Evolutionary conservation across 2,329 filamentous ascomycete species (phyloP).

Genomic region (Cladobotryum mycophilum): DNA sequence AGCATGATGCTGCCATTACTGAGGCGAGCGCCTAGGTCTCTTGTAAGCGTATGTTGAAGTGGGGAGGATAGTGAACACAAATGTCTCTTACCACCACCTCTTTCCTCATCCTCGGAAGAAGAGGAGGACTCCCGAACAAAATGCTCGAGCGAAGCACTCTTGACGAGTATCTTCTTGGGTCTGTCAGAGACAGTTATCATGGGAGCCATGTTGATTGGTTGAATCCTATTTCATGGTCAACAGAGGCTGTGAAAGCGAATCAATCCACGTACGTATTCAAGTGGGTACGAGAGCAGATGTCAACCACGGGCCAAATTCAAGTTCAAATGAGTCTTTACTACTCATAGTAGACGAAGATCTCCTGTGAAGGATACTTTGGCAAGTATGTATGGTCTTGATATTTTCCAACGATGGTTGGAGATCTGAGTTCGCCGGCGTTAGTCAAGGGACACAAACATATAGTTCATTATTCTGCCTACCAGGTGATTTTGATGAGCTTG

Average conservation of each 20-base stretch:
- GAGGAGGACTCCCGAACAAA: background rate
- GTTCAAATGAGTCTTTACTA: background rate
- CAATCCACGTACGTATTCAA: no score
- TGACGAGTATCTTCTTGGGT: slow-evolving; percentile 6
- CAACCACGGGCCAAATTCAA: no score
- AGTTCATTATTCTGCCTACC: no score
- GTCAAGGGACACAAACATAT: no score
- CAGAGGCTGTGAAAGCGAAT: background rate
- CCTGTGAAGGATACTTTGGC: background rate
- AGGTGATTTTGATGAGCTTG: no score
- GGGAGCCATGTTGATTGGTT: background rate
- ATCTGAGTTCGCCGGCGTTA: no score
- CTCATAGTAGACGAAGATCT: background rate
- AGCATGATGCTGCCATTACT: background rate
- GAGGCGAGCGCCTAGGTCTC: background rate
- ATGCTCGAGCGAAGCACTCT: slow-evolving; percentile 8
- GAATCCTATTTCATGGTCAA: background rate
- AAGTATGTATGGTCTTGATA: background rate
- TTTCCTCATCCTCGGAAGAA: background rate
- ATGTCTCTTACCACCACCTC: background rate
- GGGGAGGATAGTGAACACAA: background rate
- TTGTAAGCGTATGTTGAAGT: background rate
- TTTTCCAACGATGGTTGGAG: background rate
- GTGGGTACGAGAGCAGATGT: no score
- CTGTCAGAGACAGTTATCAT: slow-evolving; percentile 1